These are phyloP conservation scores for Dendrocalamus sinicus DNA, from an alignment of 176 grass and related monocot genomes.

Conservation along the genomic window DNA sequence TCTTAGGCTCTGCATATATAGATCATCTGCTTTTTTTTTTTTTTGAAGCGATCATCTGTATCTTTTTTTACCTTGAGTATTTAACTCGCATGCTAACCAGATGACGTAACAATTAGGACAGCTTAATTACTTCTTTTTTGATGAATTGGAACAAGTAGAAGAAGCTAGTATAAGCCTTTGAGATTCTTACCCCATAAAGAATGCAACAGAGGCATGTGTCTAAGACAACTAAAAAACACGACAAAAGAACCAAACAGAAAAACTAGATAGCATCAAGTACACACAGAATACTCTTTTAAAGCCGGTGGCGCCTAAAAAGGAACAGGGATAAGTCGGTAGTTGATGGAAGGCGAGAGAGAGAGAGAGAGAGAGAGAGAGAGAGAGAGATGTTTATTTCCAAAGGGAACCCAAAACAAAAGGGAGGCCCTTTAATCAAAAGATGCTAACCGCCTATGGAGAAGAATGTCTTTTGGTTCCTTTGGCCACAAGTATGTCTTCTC, in stretches of 20 bases:
- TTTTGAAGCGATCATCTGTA: too few species aligned
- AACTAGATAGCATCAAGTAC: slow-evolving; percentile 37
- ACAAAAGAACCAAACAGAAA: slow-evolving; percentile 42
- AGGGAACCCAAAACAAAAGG: slow-evolving; percentile 44
- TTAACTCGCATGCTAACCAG: not conserved
- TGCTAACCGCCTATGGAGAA: slow-evolving; percentile 53
- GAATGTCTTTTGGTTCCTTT: slow-evolving; percentile 73
- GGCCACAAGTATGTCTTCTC: slow-evolving; percentile 54
- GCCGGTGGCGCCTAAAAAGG: slow-evolving; percentile 56
- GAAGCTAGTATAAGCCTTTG: slow-evolving; percentile 28
- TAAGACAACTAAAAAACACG: slow-evolving; percentile 31
- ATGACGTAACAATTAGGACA: not conserved
- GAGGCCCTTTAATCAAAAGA: slow-evolving; percentile 63
- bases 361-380: too few species aligned
- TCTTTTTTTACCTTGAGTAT: not conserved
- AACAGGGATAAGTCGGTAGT: slow-evolving; percentile 46
- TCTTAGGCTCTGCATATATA: not conserved
- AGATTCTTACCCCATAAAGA: slow-evolving; percentile 42
- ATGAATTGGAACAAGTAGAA: slow-evolving; percentile 29
- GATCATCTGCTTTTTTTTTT: not conserved
- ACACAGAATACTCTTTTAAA: slow-evolving; percentile 47
- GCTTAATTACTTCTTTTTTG: not conserved
- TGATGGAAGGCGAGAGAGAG: slow-evolving; percentile 15
- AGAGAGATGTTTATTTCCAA: not conserved
- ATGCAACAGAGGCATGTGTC: slow-evolving; percentile 43